phyloP scores from a whole-genome alignment of 139 green algal genomes.

The Eudorina sp. region DNA sequence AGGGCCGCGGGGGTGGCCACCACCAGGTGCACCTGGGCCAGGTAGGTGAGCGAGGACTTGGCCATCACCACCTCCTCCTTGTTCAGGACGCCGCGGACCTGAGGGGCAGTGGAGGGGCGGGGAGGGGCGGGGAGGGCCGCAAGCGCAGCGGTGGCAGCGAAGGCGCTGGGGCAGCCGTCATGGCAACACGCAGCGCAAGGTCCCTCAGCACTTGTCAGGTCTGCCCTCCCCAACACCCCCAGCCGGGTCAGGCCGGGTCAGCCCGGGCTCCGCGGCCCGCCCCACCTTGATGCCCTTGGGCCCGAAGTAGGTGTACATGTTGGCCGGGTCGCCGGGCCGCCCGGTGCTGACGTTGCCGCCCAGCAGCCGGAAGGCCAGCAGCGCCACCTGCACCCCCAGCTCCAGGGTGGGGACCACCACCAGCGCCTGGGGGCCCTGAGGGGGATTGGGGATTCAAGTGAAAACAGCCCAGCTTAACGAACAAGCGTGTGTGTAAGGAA shows the following conservation, averaged over 20 bases:
- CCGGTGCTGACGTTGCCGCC: constrained; percentile 80
- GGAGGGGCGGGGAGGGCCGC: too few relatives aligned
- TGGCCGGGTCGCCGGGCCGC: constrained; percentile 76
- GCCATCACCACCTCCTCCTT: constrained; percentile 79
- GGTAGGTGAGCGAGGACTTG: constrained; percentile 46
- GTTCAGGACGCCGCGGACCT: constrained; percentile 86
- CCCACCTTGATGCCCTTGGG: constrained; percentile 80
- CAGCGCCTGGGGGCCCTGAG: constrained; percentile 72
- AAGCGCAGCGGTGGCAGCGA: too few relatives aligned
- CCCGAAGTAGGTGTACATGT: constrained; percentile 89
- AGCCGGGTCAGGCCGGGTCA: too few relatives aligned
- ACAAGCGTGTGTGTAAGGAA: too few relatives aligned
- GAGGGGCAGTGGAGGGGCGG: neutral
- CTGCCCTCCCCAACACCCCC: too few relatives aligned
- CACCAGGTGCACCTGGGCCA: constrained; percentile 73
- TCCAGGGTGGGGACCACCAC: constrained; percentile 91
- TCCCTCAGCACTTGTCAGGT: too few relatives aligned
- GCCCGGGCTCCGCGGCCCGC: neutral
- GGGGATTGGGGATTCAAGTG: too few relatives aligned
- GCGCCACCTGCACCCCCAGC: constrained; percentile 87
- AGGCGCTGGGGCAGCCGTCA: too few relatives aligned
- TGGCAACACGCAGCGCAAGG: too few relatives aligned
- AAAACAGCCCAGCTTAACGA: too few relatives aligned
- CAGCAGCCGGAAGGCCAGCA: constrained; percentile 86
- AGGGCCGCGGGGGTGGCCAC: constrained; percentile 77